Base-by-base conservation (phyloP, 768 basidiomycete species). In the Xanthoconium stramineum region DNA sequence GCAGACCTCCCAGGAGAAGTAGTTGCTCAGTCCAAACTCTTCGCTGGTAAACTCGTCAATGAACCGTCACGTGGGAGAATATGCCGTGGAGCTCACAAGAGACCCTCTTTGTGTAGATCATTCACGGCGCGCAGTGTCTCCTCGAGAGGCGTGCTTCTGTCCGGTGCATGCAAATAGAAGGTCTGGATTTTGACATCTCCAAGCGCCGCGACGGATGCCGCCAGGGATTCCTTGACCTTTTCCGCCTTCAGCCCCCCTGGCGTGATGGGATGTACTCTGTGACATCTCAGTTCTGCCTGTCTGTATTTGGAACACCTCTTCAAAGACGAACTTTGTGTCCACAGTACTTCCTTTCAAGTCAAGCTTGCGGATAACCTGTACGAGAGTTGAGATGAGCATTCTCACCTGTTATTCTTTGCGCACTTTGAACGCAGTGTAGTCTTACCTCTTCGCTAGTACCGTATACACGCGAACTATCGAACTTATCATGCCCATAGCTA, bases 91-190 rank as follows among this genome's bases (percentile, higher is more conserved):
- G 6, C 76, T 61, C 69, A 79, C 61, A 82, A 81, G 52, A 76
- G 73, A 12, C 80, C 80, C 58, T 81, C 78, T 58, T 78, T 74
- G 72, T 82, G 67, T 7, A 82, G 69, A 29, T 80, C 74, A 63
- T 83, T 69, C 30, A 80, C 74, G 1, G 72, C 76, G 52, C 74
- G 73, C 11, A 82, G 62, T 0, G 82, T 81, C 38, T 75, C 78
- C 52, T 76, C 74, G 65, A 76, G 78, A 2, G 77, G 76, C 1
- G 72, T 75, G n/a, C 69, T 70, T 38, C 77, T 72, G 54, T 80
- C 76, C 1, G 75, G 75, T 13, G 65, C 70, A 58, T 83, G 62
- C 6, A 61, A 15, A 32, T 50, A 55, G 24, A 52, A 33, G 12
- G 47, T 57, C 33, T 61, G 51, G 15, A 54, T 49, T 28, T 40